Evolutionary conservation across 2,329 filamentous ascomycete species (phyloP), one percentile per base, ranked within the genome.

Genomic region (Cryphonectria naterciae): DNA sequence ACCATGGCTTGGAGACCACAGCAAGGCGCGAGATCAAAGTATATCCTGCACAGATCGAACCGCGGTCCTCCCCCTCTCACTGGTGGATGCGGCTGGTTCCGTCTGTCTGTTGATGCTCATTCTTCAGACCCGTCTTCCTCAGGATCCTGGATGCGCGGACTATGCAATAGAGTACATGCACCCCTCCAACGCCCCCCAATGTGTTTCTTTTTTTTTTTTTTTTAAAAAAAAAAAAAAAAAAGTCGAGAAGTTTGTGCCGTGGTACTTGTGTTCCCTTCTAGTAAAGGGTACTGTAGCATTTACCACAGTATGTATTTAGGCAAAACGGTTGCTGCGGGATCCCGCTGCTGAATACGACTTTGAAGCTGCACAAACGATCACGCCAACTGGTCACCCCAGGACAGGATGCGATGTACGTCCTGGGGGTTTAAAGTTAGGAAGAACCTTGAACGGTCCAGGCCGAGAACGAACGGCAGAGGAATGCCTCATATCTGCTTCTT

Each of bases 81-180:
- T 1, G 15, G 37, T 28, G 25, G 67, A 68, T 67, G 72, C 72
- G 73, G 73, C 67, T 70, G 71, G 71, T 62, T 62, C 62, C 62
- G 41, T 58, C 68, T 65, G 22, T n/a, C 41, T 49, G 41, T 17
- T 52, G 61, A 46, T 58, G 84, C 84, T 88, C 86, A 85, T 85
- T 87, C 88, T 82, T 89, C 88, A 90, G 88, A 90, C 81, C 86
- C 85, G 85, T 82, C 83, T 84, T 84, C 83, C 81, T 84, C 82
- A 88, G 84, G 79, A 78, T 86, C 60, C 54, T 89, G 85, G 86
- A 85, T 83, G 81, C 81, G 81, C 83, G 87, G 87, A 89, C 88
- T 90, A 89, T 87, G 86, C 83, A 85, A 84, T 84, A 81, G 87
- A 88, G 86, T 84, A 90, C 87, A 90, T 86, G 69, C 76, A 66